phyloP scores from a whole-genome alignment of 148 eudicot genomes.

The Silene conica region DNA sequence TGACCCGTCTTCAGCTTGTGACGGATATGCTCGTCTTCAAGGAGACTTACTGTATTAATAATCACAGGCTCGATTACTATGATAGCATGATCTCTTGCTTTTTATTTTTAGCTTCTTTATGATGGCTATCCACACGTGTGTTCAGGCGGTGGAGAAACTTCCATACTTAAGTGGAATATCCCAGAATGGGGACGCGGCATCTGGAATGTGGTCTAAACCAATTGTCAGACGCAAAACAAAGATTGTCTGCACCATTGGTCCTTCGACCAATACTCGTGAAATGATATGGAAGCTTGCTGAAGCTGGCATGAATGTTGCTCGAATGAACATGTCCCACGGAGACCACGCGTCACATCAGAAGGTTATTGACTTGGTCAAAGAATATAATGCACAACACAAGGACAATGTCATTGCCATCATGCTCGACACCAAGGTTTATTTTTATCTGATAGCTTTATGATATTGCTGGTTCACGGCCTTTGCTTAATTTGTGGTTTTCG shows the following conservation, averaged over 20 bases:
- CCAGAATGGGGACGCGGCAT: constrained; percentile 46
- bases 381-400: constrained; percentile 80
- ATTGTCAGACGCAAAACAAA: constrained; percentile 76
- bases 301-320: constrained; percentile 98
- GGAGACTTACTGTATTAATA: too few relatives aligned
- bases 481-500: neutral
- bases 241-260: constrained; percentile 96
- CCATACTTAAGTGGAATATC: constrained; percentile 41
- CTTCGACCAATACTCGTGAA: constrained; percentile 83
- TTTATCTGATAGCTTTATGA: neutral
- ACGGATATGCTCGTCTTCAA: too few relatives aligned
- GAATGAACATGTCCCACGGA: constrained; percentile 96
- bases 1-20: too few relatives aligned
- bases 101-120: neutral
- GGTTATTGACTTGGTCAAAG: constrained; percentile 92
- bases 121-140: neutral
- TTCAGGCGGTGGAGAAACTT: constrained; percentile 46
- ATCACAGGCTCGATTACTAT: neutral
- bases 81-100: neutral
- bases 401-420: constrained; percentile 96
- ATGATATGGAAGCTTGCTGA: constrained; percentile 98
- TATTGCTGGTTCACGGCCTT: neutral
- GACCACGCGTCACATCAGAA: constrained; percentile 97
- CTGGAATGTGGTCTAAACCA: constrained; percentile 70
- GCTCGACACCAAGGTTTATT: constrained; percentile 87